These are phyloP conservation scores for Gracilariopsis chorda DNA, from an alignment of 23 red algal species.

Conservation along the genomic window DNA sequence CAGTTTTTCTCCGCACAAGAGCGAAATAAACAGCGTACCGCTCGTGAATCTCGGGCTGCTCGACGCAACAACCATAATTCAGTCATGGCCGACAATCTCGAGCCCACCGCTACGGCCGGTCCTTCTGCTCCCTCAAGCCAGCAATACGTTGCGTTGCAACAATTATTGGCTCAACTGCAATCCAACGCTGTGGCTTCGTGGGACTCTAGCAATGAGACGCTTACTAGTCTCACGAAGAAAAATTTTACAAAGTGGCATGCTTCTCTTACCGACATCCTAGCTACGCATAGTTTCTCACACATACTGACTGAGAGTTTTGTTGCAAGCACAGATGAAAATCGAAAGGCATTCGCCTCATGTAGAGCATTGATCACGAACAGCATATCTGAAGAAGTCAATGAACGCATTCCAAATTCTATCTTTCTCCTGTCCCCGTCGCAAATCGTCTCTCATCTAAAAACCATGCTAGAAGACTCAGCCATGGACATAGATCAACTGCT, in stretches of 20 bases:
- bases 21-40: no score
- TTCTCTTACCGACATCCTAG: background rate
- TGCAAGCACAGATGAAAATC: background rate
- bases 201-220: background rate
- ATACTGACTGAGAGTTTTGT: background rate
- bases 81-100: no score
- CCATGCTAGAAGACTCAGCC: background rate
- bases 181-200: no score
- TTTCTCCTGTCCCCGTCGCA: background rate
- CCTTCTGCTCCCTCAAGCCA: no score
- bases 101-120: no score
- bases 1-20: no score
- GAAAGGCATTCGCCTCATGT: background rate
- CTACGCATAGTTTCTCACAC: background rate
- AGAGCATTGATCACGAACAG: background rate
- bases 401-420: background rate
- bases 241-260: background rate
- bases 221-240: background rate
- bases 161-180: no score
- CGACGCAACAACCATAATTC: no score
- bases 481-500: background rate
- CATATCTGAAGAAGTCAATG: background rate
- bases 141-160: no score
- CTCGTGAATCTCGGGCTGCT: no score
- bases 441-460: background rate